phyloP scores from a whole-genome alignment of 2,329 filamentous ascomycete species.

The Colletotrichum endophyticum region DNA sequence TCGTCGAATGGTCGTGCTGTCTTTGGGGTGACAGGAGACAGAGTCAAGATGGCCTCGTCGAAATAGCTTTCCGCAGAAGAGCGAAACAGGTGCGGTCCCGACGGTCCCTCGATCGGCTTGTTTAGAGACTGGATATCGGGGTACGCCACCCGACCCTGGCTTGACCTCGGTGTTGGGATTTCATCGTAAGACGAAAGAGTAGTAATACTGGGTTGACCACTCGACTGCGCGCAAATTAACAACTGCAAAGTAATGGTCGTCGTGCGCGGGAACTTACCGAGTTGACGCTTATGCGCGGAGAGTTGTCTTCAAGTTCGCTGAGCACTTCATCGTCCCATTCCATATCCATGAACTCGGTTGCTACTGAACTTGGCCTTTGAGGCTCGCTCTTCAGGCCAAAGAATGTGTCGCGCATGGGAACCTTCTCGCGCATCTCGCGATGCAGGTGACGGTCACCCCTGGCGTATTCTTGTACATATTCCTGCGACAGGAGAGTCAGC shows the following conservation, averaged over 20 bases:
- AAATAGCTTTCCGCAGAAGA: slow-evolving; percentile 63
- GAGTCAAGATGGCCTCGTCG: slow-evolving; percentile 62
- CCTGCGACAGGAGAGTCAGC: slow-evolving; percentile 28
- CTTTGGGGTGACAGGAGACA: slow-evolving; percentile 78
- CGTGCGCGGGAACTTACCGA: slow-evolving; percentile 61
- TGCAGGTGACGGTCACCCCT: slow-evolving; percentile 41
- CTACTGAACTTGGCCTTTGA: slow-evolving; percentile 69
- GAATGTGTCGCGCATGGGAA: slow-evolving; percentile 59
- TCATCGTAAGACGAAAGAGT: slow-evolving; percentile 90
- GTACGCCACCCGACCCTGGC: slow-evolving; percentile 63
- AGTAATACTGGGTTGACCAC: slow-evolving; percentile 75
- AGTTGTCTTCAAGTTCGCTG: slow-evolving; percentile 68
- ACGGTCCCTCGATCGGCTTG: slow-evolving; percentile 78
- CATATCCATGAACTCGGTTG: slow-evolving; percentile 80
- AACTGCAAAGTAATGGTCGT: not conserved
- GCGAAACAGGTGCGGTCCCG: slow-evolving; percentile 86
- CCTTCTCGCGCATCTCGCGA: slow-evolving; percentile 58
- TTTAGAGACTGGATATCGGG: slow-evolving; percentile 52
- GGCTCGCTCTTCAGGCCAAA: slow-evolving; percentile 61
- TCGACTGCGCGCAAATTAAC: slow-evolving; percentile 23
- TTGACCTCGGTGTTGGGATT: slow-evolving; percentile 76
- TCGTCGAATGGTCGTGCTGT: slow-evolving; percentile 43
- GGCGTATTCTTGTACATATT: slow-evolving; percentile 38
- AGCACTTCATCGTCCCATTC: slow-evolving; percentile 70
- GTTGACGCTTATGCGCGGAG: slow-evolving; percentile 70